Evolutionary conservation across 768 basidiomycete genomes (phyloP).

Genomic region (Ramaria sp.): DNA sequence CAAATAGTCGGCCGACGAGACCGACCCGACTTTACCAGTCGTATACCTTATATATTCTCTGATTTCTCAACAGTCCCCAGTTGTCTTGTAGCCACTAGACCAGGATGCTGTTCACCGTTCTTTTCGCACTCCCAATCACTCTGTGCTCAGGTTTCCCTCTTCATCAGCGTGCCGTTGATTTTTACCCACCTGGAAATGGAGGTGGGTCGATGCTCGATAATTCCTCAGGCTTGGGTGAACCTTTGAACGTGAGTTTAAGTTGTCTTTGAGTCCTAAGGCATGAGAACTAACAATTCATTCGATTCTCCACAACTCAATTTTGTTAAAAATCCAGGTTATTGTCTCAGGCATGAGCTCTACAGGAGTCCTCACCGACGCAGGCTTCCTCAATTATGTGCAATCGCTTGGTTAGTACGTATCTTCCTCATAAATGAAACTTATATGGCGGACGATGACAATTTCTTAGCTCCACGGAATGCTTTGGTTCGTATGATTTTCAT

Average conservation of each 20-base stretch:
- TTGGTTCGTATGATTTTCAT: background rate
- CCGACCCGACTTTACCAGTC: no score
- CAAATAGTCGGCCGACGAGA: no score
- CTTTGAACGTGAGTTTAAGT: slow-evolving; percentile 2
- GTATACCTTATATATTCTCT: no score
- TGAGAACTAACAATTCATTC: no score
- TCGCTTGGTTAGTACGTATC: slow-evolving; percentile 5
- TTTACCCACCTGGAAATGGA: background rate
- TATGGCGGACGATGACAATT: background rate
- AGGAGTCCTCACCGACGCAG: slow-evolving; percentile 10
- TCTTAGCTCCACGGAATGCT: slow-evolving; percentile 5
- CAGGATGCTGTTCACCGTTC: background rate
- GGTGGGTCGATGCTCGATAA: slow-evolving; percentile 24
- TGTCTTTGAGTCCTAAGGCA: no score
- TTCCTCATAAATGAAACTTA: background rate
- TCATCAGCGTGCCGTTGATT: background rate
- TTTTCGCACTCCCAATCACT: background rate
- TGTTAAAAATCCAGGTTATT: slow-evolving; percentile 11
- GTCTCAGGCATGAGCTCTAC: slow-evolving; percentile 11
- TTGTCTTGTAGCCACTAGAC: background rate
- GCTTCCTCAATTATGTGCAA: slow-evolving; percentile 10
- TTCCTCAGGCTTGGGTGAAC: slow-evolving; percentile 7
- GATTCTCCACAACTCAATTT: background rate
- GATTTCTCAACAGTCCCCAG: no score
- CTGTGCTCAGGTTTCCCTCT: background rate